Evolutionary conservation across 345 rosid species (phyloP).

Genomic region (Acer negundo): DNA sequence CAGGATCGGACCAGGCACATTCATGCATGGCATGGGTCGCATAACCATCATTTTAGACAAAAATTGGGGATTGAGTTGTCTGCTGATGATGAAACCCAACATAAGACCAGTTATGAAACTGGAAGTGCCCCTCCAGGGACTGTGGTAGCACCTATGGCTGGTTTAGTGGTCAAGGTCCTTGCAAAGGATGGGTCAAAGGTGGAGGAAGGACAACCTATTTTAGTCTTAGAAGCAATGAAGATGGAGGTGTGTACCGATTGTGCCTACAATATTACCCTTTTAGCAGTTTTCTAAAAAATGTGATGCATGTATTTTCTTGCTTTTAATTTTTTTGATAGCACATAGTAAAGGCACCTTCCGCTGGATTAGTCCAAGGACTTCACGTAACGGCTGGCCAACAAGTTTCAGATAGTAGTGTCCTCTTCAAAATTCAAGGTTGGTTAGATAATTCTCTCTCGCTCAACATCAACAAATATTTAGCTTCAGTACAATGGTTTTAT

Average conservation of each 20-base stretch:
- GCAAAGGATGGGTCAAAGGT: constrained; percentile 64
- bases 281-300: not conserved
- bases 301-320: not conserved
- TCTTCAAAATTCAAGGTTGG: constrained; percentile 77
- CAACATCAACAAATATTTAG: not conserved
- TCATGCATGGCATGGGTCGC: constrained; percentile 71
- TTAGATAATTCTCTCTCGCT: not conserved
- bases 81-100: constrained; percentile 58
- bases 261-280: constrained; percentile 3
- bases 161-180: constrained; percentile 88
- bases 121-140: constrained; percentile 63
- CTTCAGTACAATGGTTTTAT: not conserved
- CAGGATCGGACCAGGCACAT: constrained; percentile 71
- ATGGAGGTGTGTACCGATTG: constrained; percentile 72
- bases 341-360: constrained; percentile 74
- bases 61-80: constrained; percentile 58
- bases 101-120: constrained; percentile 50
- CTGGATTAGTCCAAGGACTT: constrained; percentile 74
- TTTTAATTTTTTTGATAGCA: constrained; percentile 46
- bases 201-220: constrained; percentile 73
- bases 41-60: constrained; percentile 68
- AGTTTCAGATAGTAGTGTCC: constrained; percentile 66
- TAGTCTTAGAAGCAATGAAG: constrained; percentile 96
- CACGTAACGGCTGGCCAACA: constrained; percentile 71
- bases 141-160: constrained; percentile 93